Evolutionary conservation across 1,139 yeast species (phyloP).

Genomic region (Diutina pseudorugosa): DNA sequence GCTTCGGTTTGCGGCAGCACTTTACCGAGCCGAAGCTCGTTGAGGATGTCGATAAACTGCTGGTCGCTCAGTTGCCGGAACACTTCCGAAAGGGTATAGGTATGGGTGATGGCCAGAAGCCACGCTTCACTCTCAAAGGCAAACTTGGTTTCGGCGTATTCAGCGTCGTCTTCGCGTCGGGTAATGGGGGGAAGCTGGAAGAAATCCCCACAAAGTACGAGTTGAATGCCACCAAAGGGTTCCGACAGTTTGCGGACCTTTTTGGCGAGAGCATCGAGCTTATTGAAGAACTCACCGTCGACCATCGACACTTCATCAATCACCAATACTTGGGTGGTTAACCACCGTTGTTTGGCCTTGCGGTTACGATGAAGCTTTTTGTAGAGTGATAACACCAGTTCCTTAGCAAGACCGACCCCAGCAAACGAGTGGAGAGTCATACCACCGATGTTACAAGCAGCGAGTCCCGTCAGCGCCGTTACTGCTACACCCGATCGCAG

Average conservation of each 20-base stretch:
- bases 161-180: conserved; percentile 13
- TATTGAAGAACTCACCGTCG: conserved; percentile 62
- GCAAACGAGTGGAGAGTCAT: conserved; percentile 76
- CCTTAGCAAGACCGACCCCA: conserved; percentile 24
- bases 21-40: conserved; percentile 65
- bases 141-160: conserved; percentile 7
- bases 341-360: conserved; percentile 52
- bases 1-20: conserved; percentile 20
- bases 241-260: conserved; percentile 30
- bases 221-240: conserved; percentile 87
- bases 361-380: conserved; percentile 45
- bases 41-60: conserved; percentile 70
- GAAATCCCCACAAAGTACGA: conserved; percentile 81
- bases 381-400: conserved; percentile 18
- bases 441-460: conserved; percentile 89
- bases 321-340: conserved; percentile 45
- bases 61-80: conserved; percentile 83
- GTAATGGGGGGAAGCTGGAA: conserved; percentile 83
- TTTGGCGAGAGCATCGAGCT: conserved; percentile 55
- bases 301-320: conserved; percentile 90
- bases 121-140: conserved; percentile 65
- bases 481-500: conserved; percentile 55
- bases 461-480: conserved; percentile 88
- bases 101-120: conserved; percentile 50
- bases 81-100: conserved; percentile 67